phyloP scores from a whole-genome alignment of 2,329 filamentous ascomycete species.

The Didymella arachidicola region DNA sequence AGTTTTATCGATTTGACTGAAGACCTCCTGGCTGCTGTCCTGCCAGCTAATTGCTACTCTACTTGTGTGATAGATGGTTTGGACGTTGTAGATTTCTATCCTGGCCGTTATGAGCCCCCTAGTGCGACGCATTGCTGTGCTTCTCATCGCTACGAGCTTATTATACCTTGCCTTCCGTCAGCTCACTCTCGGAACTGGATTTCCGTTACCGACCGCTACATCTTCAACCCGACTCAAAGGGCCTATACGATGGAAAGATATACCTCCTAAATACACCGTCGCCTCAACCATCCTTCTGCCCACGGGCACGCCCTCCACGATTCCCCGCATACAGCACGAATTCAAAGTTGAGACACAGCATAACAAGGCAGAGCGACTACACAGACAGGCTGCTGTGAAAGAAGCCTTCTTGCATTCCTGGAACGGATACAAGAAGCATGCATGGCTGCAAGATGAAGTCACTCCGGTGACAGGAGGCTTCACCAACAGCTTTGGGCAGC shows the following conservation, averaged over 20 bases:
- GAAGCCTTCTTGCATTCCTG: constrained; percentile 51
- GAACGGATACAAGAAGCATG: constrained; percentile 61
- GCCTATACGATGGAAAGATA: constrained; percentile 46
- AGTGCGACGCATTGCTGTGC: constrained; percentile 41
- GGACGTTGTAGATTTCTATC: constrained; percentile 3
- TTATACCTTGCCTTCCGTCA: constrained; percentile 45
- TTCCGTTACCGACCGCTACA: constrained; percentile 33
- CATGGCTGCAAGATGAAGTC: constrained; percentile 64
- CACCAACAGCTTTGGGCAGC: constrained; percentile 61
- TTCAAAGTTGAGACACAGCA: constrained; percentile 47
- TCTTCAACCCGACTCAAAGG: constrained; percentile 38
- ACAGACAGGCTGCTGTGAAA: constrained; percentile 47
- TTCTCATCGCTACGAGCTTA: constrained; percentile 38
- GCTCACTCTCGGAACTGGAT: constrained; percentile 28
- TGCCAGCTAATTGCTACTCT: neutral
- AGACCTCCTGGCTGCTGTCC: neutral
- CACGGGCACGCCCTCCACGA: constrained; percentile 35
- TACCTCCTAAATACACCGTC: constrained; percentile 44
- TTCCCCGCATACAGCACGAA: constrained; percentile 50
- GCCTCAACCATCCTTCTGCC: constrained; percentile 45
- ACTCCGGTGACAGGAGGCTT: constrained; percentile 58
- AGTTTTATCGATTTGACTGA: neutral
- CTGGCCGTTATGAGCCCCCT: constrained; percentile 37
- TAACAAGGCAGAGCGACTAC: constrained; percentile 41
- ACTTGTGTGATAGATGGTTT: constrained; percentile 11